Conservation (phyloP, 108 stramenopile species). For the Pseudonitzschia multistriata region DNA sequence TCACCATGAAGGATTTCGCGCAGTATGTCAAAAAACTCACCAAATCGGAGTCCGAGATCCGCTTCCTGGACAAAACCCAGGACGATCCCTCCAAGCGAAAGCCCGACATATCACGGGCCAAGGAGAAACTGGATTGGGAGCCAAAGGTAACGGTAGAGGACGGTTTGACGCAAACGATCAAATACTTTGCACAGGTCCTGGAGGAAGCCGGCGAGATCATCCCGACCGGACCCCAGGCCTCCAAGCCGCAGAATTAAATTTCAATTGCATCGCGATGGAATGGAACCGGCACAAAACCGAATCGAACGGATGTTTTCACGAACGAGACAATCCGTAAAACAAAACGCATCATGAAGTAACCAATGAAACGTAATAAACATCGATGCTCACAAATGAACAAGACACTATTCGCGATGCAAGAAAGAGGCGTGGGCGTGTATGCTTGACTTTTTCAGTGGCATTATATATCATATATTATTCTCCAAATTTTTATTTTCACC, state of each 20-base stretch:
- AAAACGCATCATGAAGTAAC: too few relatives aligned
- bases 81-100: conserved; percentile 95
- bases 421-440: too few relatives aligned
- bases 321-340: too few relatives aligned
- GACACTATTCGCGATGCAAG: too few relatives aligned
- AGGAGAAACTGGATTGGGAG: conserved; percentile 87
- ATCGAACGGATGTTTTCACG: too few relatives aligned
- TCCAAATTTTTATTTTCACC: too few relatives aligned
- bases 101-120: conserved; percentile 94
- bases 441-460: too few relatives aligned
- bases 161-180: conserved; percentile 91
- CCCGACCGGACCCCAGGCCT: conserved; percentile 80
- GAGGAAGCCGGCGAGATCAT: conserved; percentile 83
- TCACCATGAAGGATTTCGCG: conserved; percentile 92
- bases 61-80: conserved; percentile 62
- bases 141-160: conserved; percentile 84
- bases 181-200: conserved; percentile 88
- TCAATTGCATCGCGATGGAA: too few relatives aligned
- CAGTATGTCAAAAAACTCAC: conserved; percentile 77
- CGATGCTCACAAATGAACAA: too few relatives aligned
- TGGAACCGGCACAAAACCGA: background rate
- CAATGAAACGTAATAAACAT: too few relatives aligned
- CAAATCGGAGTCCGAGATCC: conserved; percentile 65
- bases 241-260: conserved; percentile 51
- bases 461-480: too few relatives aligned